Evolutionary conservation across 2,329 filamentous ascomycete species (phyloP), one percentile per base, ranked within the genome.

Genomic region (Drechslerella coelobrocha): DNA sequence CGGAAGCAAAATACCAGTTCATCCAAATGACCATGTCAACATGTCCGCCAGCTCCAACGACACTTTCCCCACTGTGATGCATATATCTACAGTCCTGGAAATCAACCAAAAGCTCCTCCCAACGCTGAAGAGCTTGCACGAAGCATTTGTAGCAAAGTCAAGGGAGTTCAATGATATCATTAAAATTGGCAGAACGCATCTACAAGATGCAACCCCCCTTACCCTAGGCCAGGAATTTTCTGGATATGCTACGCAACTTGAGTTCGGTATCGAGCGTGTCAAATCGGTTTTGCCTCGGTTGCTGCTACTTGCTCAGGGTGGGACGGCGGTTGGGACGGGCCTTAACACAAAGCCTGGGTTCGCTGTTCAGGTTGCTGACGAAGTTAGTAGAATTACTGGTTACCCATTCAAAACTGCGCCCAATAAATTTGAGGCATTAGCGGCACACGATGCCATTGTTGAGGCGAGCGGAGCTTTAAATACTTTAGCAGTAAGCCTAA

Each of bases 1-100:
- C 90, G 94, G 94, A 76, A 88, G 84, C 86, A 97, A 97, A 88
- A 96, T 95, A 84, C 94, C 94, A 26, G 94, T 99, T 74, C 94
- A 99, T 83, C 94, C 94, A 78, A 99, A 97, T 82, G 94, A 99
- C 83, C 94, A 99, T 81, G 94, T 99, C 81, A 99, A 99, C 86
- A 96, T 96, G 87, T 95, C 90, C 74, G 94, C 94, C 76, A 97
- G 92, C 53, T 97, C 94, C 78, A 99, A 99, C 84, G 94, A 99
- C 80, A 97, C 93, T 76, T 99, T 99, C 86, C 94, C 94, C 43
- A 97, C 94, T 75, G 94, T 97, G 79, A 99, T 99, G 94, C 94
- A 97, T 84, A 97, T 99, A 79, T 93, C 94, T 72, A 93, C 93
- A 73, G 92, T 97, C 52, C 85, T 97, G 71, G 94, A 97, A 81